Percentiles rank a stretch among this genome's conserved stretches.
Conservation (phyloP, 129 eudicot species). For the Apium graveolens region DNA sequence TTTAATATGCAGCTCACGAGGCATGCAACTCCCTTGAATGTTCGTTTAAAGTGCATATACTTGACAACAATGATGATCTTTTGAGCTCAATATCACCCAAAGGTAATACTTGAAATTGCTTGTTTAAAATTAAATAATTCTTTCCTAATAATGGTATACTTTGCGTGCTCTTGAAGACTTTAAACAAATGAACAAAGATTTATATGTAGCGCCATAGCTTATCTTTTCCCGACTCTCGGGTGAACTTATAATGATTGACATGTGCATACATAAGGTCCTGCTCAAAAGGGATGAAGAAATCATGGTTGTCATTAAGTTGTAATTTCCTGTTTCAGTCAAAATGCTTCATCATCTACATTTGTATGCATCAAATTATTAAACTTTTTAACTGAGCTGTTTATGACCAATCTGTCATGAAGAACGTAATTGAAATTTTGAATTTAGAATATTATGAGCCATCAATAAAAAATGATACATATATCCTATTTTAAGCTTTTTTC, state of each 20-base stretch:
- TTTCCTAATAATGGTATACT: neutral
- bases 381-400: neutral
- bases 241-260: neutral
- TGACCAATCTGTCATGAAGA: neutral
- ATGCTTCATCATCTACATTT: neutral
- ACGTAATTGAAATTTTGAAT: neutral
- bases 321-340: neutral
- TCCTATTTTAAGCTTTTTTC: neutral
- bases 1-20: constrained; percentile 66
- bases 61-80: constrained; percentile 58
- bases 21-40: constrained; percentile 54
- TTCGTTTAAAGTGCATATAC: constrained; percentile 56
- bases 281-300: neutral
- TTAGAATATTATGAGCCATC: neutral
- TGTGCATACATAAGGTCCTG: neutral
- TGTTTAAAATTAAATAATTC: neutral
- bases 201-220: neutral
- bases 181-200: neutral
- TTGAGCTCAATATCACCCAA: constrained; percentile 49
- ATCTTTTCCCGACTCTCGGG: neutral
- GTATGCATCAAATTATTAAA: neutral
- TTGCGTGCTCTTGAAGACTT: neutral
- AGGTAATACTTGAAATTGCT: constrained; percentile 40
- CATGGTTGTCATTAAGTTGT: neutral
- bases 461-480: neutral